These are phyloP conservation scores for Psilocybe azurescens DNA, from an alignment of 768 basidiomycete genomes.

Conservation along the genomic window DNA sequence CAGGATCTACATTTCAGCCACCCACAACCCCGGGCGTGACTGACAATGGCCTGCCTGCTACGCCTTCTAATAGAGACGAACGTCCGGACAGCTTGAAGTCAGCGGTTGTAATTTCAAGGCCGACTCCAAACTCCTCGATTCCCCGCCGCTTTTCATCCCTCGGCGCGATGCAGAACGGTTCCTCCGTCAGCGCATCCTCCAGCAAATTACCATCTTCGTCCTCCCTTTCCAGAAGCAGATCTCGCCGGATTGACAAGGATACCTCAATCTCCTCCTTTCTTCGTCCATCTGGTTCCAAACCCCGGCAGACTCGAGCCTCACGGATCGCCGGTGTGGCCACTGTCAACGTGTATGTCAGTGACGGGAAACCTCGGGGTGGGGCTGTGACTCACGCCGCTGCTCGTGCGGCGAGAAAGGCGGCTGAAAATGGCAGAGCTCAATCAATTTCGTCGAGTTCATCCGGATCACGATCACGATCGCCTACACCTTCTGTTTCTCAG, in stretches of 20 bases:
- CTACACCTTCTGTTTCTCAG: background rate
- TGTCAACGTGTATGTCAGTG: constrained; percentile 3
- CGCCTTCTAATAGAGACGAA: background rate
- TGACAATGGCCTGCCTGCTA: background rate
- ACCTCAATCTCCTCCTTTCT: background rate
- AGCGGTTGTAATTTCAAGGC: background rate
- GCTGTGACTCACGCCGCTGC: background rate
- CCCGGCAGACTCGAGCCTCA: constrained; percentile 13
- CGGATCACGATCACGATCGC: background rate
- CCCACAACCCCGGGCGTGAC: background rate
- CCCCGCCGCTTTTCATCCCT: background rate
- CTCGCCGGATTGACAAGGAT: background rate
- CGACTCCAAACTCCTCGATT: background rate
- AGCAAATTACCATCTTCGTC: background rate
- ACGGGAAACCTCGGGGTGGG: background rate
- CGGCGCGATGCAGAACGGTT: background rate
- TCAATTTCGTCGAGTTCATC: background rate
- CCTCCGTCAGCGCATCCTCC: background rate
- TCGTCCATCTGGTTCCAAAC: constrained; percentile 1
- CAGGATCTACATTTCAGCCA: background rate
- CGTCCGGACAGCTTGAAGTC: background rate
- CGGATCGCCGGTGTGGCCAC: constrained; percentile 11
- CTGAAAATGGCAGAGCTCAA: constrained; percentile 20
- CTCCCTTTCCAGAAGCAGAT: background rate
- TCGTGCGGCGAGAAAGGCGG: background rate